A percentile compares a stretch with the other conserved stretches of the same genome.
Conservation (phyloP, 2,329 filamentous ascomycete species). For the Leptoxyphium fumago region DNA sequence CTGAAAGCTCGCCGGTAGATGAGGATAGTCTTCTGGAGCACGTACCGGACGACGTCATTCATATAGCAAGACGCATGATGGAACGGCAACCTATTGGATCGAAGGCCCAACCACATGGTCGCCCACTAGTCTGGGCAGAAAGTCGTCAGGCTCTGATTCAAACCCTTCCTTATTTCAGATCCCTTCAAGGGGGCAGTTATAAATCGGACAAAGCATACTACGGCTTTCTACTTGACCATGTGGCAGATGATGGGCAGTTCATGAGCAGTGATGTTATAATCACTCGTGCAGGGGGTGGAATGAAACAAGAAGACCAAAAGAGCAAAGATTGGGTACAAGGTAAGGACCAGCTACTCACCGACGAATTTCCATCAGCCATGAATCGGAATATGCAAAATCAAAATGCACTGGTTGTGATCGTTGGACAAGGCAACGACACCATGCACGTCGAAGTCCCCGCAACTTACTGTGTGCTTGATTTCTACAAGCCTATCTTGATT, state of each 20-base stretch:
- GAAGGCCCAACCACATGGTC: conserved; percentile 20
- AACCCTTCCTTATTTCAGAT: conserved; percentile 45
- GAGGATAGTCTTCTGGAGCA: background rate
- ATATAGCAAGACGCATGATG: conserved; percentile 7
- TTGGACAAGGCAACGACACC: conserved; percentile 37
- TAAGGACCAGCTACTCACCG: conserved; percentile 30
- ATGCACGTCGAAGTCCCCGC: conserved; percentile 38
- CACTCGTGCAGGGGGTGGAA: conserved; percentile 44
- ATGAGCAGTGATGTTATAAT: conserved; percentile 49
- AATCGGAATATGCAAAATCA: conserved; percentile 31
- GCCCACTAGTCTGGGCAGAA: conserved; percentile 42
- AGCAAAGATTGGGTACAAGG: conserved; percentile 26
- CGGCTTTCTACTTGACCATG: conserved; percentile 45
- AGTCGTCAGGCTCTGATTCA: conserved; percentile 48
- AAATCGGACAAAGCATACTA: conserved; percentile 33
- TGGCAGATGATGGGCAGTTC: conserved; percentile 39
- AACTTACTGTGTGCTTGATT: conserved; percentile 51
- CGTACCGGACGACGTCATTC: background rate
- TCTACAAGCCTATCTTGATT: conserved; percentile 52
- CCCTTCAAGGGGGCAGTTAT: conserved; percentile 47
- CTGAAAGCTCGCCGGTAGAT: too few species aligned
- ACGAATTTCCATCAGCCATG: conserved; percentile 25
- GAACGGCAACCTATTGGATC: conserved; percentile 9
- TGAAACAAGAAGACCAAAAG: conserved; percentile 29
- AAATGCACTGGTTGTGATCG: conserved; percentile 36